phyloP scores from a whole-genome alignment of 192 early-diverging fungal genomes.

The Rhizophagus clarus region DNA sequence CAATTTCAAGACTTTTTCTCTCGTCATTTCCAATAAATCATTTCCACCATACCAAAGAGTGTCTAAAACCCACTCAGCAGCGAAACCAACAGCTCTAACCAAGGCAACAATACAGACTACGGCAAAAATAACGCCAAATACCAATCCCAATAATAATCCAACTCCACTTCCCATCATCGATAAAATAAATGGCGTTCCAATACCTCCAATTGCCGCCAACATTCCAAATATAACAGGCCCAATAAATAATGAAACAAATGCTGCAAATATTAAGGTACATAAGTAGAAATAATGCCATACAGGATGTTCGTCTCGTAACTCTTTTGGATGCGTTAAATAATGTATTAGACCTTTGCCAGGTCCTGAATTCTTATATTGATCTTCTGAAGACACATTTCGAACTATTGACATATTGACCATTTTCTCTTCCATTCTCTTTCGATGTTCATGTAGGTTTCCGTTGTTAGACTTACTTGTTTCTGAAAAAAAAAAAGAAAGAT shows the following conservation, averaged over 20 bases:
- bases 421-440: not conserved
- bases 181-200: constrained; percentile 24
- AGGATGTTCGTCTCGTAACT: constrained; percentile 23
- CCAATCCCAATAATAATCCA: constrained; percentile 7
- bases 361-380: not conserved
- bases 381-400: not conserved
- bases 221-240: constrained; percentile 29
- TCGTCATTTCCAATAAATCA: constrained; percentile 23
- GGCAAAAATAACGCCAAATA: constrained; percentile 20
- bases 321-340: constrained; percentile 14
- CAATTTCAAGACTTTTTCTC: not conserved
- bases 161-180: constrained; percentile 3
- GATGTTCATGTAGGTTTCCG: not conserved
- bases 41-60: constrained; percentile 20
- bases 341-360: constrained; percentile 3
- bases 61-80: constrained; percentile 29
- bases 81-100: constrained; percentile 6
- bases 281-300: constrained; percentile 31
- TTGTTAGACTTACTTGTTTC: not conserved
- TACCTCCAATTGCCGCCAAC: constrained; percentile 27
- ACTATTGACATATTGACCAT: not conserved
- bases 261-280: constrained; percentile 3
- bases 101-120: constrained; percentile 29
- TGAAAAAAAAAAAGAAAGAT: not conserved
- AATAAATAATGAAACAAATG: constrained; percentile 27